Evolutionary conservation across 225 moss, liverwort and hornwort genomes (phyloP), one percentile per base, ranked within the genome.

Genomic region (Straminergon stramineum): DNA sequence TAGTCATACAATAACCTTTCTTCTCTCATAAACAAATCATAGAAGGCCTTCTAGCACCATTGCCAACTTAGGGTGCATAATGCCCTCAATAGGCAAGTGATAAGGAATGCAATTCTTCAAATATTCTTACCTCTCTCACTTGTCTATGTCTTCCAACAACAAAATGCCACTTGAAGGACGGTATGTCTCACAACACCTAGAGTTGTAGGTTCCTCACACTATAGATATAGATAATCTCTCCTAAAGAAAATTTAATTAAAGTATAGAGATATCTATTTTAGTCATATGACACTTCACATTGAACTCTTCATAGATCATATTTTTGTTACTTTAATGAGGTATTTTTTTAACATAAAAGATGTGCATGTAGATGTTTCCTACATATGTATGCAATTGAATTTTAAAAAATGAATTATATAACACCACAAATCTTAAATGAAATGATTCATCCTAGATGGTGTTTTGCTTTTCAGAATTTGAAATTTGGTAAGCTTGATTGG

Each of bases 1-100:
- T 64, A 6, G 31, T 31, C 15, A 64, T 16, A 64, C 4, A 64
- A 31, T 64, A 31, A 64, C 8, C 4, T 64, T 64, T 31, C 7
- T 64, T 16, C 15, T 64, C 3, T 31, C 7, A 64, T 31, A 64
- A 64, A 31, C 15, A 64, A 64, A 31, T 31, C 6, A 64, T 0
- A 16, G 4, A 64, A 64, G 8, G 8, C 4, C 15, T 2, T 64
- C 4, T 15, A 7, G 31, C 15, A 65, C 16, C 32, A 65, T 7
- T 34, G 21, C 11, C 2, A n/a, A n/a, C 4, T 68, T 0, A 0
- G 11, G 11, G 2, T 21, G 12, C 2, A 69, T 1, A 1, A 5
- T 69, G 6, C 7, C 22, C 4, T n/a, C 13, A n/a, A 69, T 69
- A 22, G 13, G 13, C 22, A 69, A 69, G n/a, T n/a, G 22, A n/a